Evolutionary conservation across 129 eudicot genomes (phyloP).

Genomic region (Arctium lappa): DNA sequence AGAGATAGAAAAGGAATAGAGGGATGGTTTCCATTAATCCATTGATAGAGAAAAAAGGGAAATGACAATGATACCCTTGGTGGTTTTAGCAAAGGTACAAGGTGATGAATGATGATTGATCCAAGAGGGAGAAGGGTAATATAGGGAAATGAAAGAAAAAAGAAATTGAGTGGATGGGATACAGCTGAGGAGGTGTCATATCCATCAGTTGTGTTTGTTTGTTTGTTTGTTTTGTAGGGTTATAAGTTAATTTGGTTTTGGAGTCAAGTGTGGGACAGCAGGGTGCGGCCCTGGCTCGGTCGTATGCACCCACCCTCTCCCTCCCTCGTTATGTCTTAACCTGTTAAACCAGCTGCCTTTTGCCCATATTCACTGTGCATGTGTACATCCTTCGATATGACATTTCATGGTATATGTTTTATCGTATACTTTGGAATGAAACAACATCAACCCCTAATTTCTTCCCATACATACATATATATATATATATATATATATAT

Average conservation of each 20-base stretch:
- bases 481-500: background rate
- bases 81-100: background rate
- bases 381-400: conserved; percentile 23
- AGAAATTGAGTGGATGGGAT: conserved; percentile 25
- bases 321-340: background rate
- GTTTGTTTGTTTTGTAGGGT: background rate
- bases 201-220: background rate
- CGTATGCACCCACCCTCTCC: background rate
- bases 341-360: background rate
- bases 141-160: background rate
- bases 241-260: background rate
- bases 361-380: conserved; percentile 27
- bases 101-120: background rate
- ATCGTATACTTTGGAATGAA: conserved; percentile 16
- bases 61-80: background rate
- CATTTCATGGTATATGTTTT: conserved; percentile 28
- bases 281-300: conserved; percentile 9
- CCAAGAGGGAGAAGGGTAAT: background rate
- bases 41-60: background rate
- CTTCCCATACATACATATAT: background rate
- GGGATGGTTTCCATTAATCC: conserved; percentile 8
- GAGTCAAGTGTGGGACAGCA: conserved; percentile 22
- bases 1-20: background rate
- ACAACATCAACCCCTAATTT: background rate
- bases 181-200: conserved; percentile 27